A percentile compares a stretch with the other conserved stretches of the same genome.
Evolutionary conservation across 805 yeast species (phyloP).

Genomic region (Saccharomycopsis sp.): DNA sequence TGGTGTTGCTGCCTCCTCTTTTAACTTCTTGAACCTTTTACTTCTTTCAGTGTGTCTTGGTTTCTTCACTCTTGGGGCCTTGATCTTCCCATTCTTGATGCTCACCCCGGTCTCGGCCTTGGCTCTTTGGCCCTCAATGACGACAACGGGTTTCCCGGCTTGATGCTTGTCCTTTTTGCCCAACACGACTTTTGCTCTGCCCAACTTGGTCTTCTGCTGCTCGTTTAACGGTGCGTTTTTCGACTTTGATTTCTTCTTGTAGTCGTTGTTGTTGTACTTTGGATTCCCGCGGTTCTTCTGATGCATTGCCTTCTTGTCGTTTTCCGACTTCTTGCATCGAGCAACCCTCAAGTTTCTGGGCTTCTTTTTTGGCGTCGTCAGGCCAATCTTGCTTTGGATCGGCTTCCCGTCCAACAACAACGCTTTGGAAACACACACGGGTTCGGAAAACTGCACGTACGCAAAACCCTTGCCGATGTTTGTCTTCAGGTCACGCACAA

Average conservation of each 20-base stretch:
- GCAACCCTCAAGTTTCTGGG: conserved; percentile 65
- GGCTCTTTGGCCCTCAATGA: conserved; percentile 74
- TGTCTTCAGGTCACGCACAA: conserved; percentile 86
- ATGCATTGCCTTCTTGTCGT: conserved; percentile 21
- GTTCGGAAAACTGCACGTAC: conserved; percentile 78
- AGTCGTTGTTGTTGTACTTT: conserved; percentile 6
- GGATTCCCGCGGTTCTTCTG: conserved; percentile 23
- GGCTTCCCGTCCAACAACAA: conserved; percentile 66
- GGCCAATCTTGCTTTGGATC: conserved; percentile 29
- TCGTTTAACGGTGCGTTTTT: conserved; percentile 37
- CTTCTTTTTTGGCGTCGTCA: conserved; percentile 31
- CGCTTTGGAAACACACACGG: conserved; percentile 71
- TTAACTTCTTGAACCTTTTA: conserved; percentile 12
- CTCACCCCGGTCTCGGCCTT: conserved; percentile 51
- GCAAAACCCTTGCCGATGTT: conserved; percentile 97
- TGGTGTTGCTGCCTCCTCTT: neutral
- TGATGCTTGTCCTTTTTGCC: conserved; percentile 75
- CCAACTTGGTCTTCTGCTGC: conserved; percentile 64
- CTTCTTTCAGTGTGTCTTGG: conserved; percentile 20
- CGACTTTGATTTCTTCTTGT: conserved; percentile 28
- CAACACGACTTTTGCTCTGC: conserved; percentile 66
- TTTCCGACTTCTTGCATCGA: conserved; percentile 46
- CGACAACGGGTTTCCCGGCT: conserved; percentile 46
- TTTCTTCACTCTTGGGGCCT: conserved; percentile 30
- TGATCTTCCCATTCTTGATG: conserved; percentile 39